These are phyloP conservation scores for Suhomyces vadensis DNA, from an alignment of 805 yeast species.

Conservation along the genomic window DNA sequence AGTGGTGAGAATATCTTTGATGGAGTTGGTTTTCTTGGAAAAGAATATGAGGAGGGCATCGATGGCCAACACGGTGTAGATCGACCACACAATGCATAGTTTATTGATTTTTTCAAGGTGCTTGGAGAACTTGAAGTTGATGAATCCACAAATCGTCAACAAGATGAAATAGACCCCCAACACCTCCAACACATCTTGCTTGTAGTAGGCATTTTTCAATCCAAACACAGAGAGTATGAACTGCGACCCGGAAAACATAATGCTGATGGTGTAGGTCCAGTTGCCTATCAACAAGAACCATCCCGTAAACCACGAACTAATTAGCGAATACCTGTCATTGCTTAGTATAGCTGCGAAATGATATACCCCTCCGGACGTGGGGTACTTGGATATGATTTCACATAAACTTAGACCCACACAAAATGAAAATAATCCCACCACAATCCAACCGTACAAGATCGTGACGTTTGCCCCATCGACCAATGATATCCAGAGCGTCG, in stretches of 20 bases:
- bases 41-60: constrained; percentile 62
- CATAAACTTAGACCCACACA: constrained; percentile 71
- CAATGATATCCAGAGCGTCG: constrained; percentile 69
- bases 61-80: constrained; percentile 66
- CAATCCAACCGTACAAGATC: constrained; percentile 71
- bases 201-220: constrained; percentile 56
- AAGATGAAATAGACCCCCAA: constrained; percentile 57
- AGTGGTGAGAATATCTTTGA: constrained; percentile 58
- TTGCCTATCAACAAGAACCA: constrained; percentile 75
- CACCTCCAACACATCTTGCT: constrained; percentile 56
- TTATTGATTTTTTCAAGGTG: constrained; percentile 64
- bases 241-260: constrained; percentile 75
- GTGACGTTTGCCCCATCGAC: constrained; percentile 79
- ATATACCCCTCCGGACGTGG: constrained; percentile 74
- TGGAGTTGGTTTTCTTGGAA: constrained; percentile 58
- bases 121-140: constrained; percentile 61
- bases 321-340: constrained; percentile 52
- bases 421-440: constrained; percentile 62
- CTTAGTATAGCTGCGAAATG: constrained; percentile 76
- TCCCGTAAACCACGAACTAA: constrained; percentile 76
- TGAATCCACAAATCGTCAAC: constrained; percentile 58
- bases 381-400: constrained; percentile 76
- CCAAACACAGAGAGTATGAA: constrained; percentile 68
- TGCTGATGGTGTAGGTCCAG: constrained; percentile 74
- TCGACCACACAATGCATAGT: constrained; percentile 73